Evolutionary conservation across 768 basidiomycete species (phyloP), one percentile per base, ranked within the genome.

Genomic region (Hygrocybe punicea): DNA sequence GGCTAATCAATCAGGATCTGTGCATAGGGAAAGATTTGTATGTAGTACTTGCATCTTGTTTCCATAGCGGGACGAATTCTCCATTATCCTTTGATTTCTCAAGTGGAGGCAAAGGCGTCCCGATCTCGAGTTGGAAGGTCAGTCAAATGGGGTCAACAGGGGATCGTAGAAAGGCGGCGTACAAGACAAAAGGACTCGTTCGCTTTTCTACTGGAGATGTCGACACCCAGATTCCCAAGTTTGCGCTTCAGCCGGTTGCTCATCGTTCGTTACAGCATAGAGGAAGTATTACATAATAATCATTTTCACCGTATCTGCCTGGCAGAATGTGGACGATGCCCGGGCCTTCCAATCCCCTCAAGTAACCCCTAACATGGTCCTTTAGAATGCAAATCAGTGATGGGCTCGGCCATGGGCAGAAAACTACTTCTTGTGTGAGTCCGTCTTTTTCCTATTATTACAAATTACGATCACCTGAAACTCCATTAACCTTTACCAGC

Each of bases 41-140:
- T 17, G 8, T 58, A 9, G 53, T 56, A 60, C 81, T 57, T 64
- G 92, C 93, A 63, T 98, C 95, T 79, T 98, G 97, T 69, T 98
- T 93, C 96, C 97, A 98, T 54, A 97, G 71, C 0, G 97, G 96
- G 24, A 98, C 93, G 69, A 95, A 98, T 69, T 98, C 97, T 60
- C 89, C 87, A 6, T 82, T 85, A 68, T 98, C 97, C 68, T 86
- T 93, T 25, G 87, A 85, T 70, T 95, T 96, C 65, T 95, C 91
- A n/a, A 99, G 81, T 2, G 95, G 87, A 1, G 96, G 96, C 2
- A 98, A 74, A 2, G 96, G 92, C 16, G 96, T 98, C 2, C 96
- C 96, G 70, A 96, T 93, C 89, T 96, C 33, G 33, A 46, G 44
- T 21, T 24, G 7, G 29, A 3, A 45, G 53, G 37, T 47, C 53